A percentile compares a stretch with the other conserved stretches of the same genome.
phyloP scores from a whole-genome alignment of 2,329 filamentous ascomycete species.

The Malbranchea zuffiana region DNA sequence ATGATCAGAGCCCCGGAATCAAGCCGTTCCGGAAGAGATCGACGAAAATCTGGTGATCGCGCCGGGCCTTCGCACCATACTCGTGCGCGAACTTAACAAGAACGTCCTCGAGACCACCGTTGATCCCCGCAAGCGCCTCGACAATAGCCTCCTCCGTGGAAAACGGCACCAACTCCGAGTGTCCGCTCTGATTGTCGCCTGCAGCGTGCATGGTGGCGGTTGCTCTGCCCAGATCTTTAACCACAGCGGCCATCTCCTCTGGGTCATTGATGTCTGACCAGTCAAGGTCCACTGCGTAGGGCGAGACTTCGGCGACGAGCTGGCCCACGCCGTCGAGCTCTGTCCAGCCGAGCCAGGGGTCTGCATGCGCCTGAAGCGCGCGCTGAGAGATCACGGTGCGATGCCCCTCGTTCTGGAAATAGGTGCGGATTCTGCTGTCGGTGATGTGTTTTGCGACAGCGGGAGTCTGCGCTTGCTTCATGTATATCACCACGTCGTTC shows the following conservation, averaged over 20 bases:
- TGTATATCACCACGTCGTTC: conserved; percentile 17
- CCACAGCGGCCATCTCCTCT: conserved; percentile 13
- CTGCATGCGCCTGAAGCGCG: conserved; percentile 15
- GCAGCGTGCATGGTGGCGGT: conserved; percentile 17
- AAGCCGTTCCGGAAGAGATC: conserved; percentile 15
- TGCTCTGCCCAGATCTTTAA: conserved; percentile 14
- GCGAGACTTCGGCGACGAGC: conserved; percentile 17
- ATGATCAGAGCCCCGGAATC: conserved; percentile 12
- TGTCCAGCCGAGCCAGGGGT: conserved; percentile 17
- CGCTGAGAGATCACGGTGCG: conserved; percentile 17
- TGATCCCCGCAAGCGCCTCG: conserved; percentile 9
- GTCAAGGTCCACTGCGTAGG: conserved; percentile 17
- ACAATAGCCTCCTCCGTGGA: conserved; percentile 15
- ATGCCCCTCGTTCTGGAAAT: conserved; percentile 16
- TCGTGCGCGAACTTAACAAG: conserved; percentile 15
- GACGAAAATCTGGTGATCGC: conserved; percentile 16
- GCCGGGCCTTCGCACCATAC: conserved; percentile 11
- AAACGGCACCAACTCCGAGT: conserved; percentile 16
- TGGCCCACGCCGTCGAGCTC: conserved; percentile 16
- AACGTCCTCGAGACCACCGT: conserved; percentile 8
- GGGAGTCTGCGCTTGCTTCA: conserved; percentile 13
- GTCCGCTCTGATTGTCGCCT: conserved; percentile 13
- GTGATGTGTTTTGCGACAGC: conserved; percentile 12
- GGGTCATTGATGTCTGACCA: conserved; percentile 16
- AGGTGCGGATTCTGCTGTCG: conserved; percentile 9